These are phyloP conservation scores for Periconia sp. DNA, from an alignment of 2,329 filamentous ascomycete species.

Conservation along the genomic window DNA sequence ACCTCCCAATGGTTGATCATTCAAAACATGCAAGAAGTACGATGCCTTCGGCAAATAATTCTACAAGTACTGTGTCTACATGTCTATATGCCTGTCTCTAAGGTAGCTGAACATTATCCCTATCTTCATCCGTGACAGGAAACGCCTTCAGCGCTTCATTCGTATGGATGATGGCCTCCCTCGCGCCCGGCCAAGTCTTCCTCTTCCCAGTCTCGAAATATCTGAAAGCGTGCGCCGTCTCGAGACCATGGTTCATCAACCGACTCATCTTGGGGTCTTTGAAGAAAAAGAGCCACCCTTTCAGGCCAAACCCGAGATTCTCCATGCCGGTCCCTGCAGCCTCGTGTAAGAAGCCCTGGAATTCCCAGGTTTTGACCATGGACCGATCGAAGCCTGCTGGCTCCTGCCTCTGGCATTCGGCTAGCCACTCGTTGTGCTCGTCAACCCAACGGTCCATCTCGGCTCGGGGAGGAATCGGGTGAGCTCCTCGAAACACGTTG, in stretches of 20 bases:
- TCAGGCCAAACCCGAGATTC: slow-evolving; percentile 38
- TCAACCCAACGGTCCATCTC: slow-evolving; percentile 14
- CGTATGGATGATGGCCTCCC: slow-evolving; percentile 18
- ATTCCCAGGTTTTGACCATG: slow-evolving; percentile 25
- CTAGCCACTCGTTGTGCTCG: slow-evolving; percentile 18
- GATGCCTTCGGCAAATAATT: no score
- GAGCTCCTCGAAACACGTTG: slow-evolving; percentile 19
- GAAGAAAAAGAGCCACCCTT: slow-evolving; percentile 45
- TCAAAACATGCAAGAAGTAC: no score
- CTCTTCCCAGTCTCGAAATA: slow-evolving; percentile 43
- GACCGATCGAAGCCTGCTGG: slow-evolving; percentile 24
- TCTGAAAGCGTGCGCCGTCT: slow-evolving; percentile 41
- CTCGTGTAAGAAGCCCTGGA: slow-evolving; percentile 38
- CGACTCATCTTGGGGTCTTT: slow-evolving; percentile 38
- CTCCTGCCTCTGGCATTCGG: slow-evolving; percentile 13
- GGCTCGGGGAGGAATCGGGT: slow-evolving; percentile 10
- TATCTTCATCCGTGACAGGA: slow-evolving; percentile 13
- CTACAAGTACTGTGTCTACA: no score
- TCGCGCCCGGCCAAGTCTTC: slow-evolving; percentile 24
- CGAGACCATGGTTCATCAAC: slow-evolving; percentile 40
- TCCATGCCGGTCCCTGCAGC: slow-evolving; percentile 40
- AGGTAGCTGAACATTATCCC: no score
- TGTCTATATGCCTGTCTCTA: no score
- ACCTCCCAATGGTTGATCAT: no score
- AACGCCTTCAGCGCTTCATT: slow-evolving; percentile 19